These are phyloP conservation scores for Stenogyne calaminthoides DNA, from an alignment of 305 asterid species.

Conservation along the genomic window DNA sequence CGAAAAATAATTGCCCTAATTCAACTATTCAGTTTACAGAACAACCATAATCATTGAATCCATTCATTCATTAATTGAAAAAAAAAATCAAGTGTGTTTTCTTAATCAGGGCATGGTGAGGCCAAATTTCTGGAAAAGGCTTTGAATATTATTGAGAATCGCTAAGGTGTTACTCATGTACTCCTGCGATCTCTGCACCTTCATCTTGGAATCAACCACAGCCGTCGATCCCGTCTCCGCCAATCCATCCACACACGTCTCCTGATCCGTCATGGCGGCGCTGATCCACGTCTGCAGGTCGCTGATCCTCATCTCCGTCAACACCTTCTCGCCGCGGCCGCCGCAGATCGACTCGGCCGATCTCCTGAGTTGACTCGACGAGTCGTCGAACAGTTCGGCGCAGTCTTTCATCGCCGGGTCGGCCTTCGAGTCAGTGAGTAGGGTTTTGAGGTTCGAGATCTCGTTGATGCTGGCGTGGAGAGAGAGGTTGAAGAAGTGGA, in stretches of 20 bases:
- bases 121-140: conserved; percentile 54
- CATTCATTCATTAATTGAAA: not conserved
- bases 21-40: not conserved
- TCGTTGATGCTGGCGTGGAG: conserved; percentile 50
- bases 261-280: conserved; percentile 83
- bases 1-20: not conserved
- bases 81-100: not conserved
- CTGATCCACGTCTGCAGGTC: conserved; percentile 80
- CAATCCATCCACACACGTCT: conserved; percentile 73
- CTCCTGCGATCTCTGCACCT: conserved; percentile 71
- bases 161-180: conserved; percentile 84
- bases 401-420: conserved; percentile 71
- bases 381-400: conserved; percentile 59
- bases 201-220: conserved; percentile 44
- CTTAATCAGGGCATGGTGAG: conserved; percentile 47
- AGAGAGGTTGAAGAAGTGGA: conserved; percentile 68
- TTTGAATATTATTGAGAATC: conserved; percentile 63
- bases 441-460: conserved; percentile 36
- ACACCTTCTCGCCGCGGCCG: conserved; percentile 47
- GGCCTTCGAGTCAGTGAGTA: conserved; percentile 34
- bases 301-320: conserved; percentile 64
- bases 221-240: conserved; percentile 73
- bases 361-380: conserved; percentile 58
- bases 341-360: conserved; percentile 55
- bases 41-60: not conserved